Base-by-base conservation (phyloP, 306 rosid genomes). In the Prunus kanzakura region DNA sequence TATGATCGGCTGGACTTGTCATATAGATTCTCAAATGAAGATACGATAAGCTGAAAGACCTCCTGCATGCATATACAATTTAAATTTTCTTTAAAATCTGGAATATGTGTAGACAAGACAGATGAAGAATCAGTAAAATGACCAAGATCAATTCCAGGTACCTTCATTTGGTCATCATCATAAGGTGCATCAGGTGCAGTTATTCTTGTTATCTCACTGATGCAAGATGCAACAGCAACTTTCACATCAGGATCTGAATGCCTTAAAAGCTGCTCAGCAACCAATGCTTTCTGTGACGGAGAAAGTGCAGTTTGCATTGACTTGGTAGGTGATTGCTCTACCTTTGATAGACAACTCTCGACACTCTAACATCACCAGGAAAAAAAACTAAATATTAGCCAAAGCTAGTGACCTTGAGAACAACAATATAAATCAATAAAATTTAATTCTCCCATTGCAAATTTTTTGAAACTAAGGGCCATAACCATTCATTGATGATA, bases 151-250 rank as follows among this genome's bases (percentile, higher is more conserved):
- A 57, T 67, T 61, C 57, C 49, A 61, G 62, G 35, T 70, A 92
- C 98, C 97, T 92, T 94, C 98, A 94, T 94, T 79, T 89, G 90
- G 49, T 88, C 97, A 75, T 94, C 98, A 64, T 86, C 91, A 75
- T 94, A 94, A 41, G 98, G 98, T 65, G 96, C 96, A 41, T 94
- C 98, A 47, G 98, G 97, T 61, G 98, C 98, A 56, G 93, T 92
- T 71, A 94, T 94, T 82, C 98, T 90, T 46, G 98, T 94, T 73
- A 94, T 90, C 84, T 94, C 97, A 61, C 96, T 92, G 70, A 92
- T 88, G 87, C 97, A 94, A 56, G 95, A 84, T 20, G 98, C 97
- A 80, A 94, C 93, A 41, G 96, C 85, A 76, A 90, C 96, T 81
- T 89, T 88, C 43, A 94, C 96, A 82, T 94, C 96, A 74, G 76